A percentile compares a stretch with the other conserved stretches of the same genome.
phyloP scores from a whole-genome alignment of 2,329 filamentous ascomycete genomes.

The Helotiales sp. region DNA sequence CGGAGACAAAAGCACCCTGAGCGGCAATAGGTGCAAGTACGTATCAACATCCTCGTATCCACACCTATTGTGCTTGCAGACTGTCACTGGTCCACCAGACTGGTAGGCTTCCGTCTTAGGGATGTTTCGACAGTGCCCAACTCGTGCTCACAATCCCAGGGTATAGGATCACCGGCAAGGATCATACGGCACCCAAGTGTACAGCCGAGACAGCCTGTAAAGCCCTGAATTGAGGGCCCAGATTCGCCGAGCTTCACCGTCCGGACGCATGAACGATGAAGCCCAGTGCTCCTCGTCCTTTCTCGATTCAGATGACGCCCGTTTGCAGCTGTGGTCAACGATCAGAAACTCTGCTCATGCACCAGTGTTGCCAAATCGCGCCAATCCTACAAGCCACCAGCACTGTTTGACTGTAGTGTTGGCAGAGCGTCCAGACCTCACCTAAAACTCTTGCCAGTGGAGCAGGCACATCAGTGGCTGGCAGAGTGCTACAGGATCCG shows the following conservation, averaged over 20 bases:
- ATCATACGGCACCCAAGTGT: slow-evolving; percentile 5
- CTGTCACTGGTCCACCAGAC: not conserved
- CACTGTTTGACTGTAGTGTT: not conserved
- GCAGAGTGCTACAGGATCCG: not conserved
- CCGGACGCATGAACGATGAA: not conserved
- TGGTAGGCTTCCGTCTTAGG: not conserved
- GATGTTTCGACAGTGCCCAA: slow-evolving; percentile 3
- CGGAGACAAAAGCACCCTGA: not conserved
- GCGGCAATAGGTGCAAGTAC: no score
- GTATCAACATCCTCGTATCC: no score
- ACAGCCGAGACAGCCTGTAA: not conserved
- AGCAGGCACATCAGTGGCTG: slow-evolving; percentile 17
- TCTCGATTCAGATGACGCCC: not conserved
- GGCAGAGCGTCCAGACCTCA: not conserved
- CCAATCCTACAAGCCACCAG: not conserved
- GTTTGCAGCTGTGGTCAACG: not conserved
- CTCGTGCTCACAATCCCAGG: not conserved
- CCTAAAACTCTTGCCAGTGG: not conserved
- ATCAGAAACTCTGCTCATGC: not conserved
- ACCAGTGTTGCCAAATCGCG: not conserved
- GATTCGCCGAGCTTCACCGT: not conserved
- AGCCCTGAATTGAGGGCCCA: no score
- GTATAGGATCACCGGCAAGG: slow-evolving; percentile 11
- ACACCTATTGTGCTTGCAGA: no score
- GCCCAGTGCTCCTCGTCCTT: not conserved